Evolutionary conservation across 225 moss, liverwort and hornwort species (phyloP).

Genomic region (Pseudisothecium myosuroides): DNA sequence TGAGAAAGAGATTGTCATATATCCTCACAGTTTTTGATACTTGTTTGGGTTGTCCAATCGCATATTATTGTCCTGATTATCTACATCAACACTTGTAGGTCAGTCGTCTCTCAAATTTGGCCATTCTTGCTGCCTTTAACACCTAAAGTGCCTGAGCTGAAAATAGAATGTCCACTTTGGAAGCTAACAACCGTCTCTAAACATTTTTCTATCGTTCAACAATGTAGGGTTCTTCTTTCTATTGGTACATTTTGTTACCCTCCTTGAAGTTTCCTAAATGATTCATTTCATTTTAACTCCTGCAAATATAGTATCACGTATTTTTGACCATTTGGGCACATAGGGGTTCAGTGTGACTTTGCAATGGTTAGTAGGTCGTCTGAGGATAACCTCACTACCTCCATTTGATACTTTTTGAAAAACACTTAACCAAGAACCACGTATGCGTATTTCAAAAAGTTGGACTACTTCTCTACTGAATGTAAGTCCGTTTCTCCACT

Average conservation of each 20-base stretch:
- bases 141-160: neutral
- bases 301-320: too few species aligned
- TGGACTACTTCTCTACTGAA: conserved; percentile 99
- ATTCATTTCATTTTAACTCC: neutral
- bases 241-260: neutral
- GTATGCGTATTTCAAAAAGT: conserved; percentile 99
- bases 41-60: neutral
- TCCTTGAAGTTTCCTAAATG: neutral
- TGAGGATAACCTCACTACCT: neutral
- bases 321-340: neutral
- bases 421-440: conserved; percentile 46
- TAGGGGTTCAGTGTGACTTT: neutral
- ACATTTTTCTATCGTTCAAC: neutral
- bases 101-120: neutral
- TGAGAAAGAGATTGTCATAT: conserved; percentile 99
- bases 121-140: neutral
- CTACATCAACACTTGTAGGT: neutral
- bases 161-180: neutral
- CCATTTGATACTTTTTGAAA: neutral
- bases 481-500: conserved; percentile 40
- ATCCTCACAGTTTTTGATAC: conserved; percentile 24
- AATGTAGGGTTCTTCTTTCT: neutral
- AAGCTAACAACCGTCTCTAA: neutral
- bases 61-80: neutral
- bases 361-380: neutral